phyloP scores from a whole-genome alignment of 331 rosid species.

The Cydonia oblonga region DNA sequence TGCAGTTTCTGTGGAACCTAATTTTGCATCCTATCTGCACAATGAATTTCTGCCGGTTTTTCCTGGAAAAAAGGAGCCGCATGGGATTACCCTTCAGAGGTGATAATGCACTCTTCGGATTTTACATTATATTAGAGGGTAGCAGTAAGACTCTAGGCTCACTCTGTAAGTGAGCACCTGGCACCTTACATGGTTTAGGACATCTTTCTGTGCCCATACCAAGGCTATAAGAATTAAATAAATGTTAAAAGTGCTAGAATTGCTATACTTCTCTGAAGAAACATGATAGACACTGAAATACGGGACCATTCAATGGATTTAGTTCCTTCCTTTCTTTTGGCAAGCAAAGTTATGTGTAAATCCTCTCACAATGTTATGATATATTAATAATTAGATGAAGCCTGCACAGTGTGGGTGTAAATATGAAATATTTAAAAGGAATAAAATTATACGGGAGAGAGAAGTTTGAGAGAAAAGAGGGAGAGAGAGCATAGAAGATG shows the following conservation, averaged over 20 bases:
- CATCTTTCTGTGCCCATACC: no score
- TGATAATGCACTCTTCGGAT: slow-evolving; percentile 16
- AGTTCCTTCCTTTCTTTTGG: not conserved
- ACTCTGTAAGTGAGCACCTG: no score
- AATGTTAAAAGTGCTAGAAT: not conserved
- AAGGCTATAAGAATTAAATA: no score
- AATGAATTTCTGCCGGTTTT: slow-evolving; percentile 57
- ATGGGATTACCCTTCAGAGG: slow-evolving; percentile 68
- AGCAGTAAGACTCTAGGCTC: no score
- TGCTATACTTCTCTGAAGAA: not conserved
- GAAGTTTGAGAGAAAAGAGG: no score
- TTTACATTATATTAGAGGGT: no score
- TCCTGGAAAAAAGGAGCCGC: slow-evolving; percentile 61
- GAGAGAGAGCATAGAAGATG: no score
- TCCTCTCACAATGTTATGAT: not conserved
- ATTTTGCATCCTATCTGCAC: slow-evolving; percentile 71
- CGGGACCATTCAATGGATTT: not conserved
- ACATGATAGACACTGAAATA: not conserved
- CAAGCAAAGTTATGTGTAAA: not conserved
- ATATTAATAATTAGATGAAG: no score
- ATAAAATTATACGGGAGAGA: no score
- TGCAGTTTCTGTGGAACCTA: slow-evolving; percentile 90
- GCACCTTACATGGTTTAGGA: no score
- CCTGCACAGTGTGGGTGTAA: no score
- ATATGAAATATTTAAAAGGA: no score